Evolutionary conservation across 495 filamentous ascomycete genomes (phyloP).

Genomic region (Penicillium subrubescens): DNA sequence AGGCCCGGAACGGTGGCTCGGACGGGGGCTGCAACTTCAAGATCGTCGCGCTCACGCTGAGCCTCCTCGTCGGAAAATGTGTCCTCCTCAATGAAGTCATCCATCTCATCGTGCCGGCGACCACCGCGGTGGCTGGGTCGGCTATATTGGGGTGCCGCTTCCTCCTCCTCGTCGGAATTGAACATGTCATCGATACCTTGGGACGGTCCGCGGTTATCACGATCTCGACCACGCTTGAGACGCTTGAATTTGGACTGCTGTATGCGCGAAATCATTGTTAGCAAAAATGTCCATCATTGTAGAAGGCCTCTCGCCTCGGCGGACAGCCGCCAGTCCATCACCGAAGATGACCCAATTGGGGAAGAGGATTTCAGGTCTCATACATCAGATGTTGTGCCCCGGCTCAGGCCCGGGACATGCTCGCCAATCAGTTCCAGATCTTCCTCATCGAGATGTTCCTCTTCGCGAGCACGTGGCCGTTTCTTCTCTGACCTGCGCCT

Average conservation of each 20-base stretch:
- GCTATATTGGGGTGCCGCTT: constrained; percentile 56
- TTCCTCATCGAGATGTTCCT: constrained; percentile 90
- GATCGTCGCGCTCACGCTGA: constrained; percentile 77
- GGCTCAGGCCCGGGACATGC: constrained; percentile 67
- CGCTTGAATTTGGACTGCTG: constrained; percentile 87
- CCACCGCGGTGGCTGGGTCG: constrained; percentile 52
- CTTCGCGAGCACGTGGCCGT: constrained; percentile 60
- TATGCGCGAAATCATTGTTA: constrained; percentile 1
- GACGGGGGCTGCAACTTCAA: constrained; percentile 76
- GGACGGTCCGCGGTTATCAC: constrained; percentile 56
- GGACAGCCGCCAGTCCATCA: not conserved
- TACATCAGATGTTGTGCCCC: constrained; percentile 65
- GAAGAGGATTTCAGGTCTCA: constrained; percentile 10
- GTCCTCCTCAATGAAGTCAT: constrained; percentile 96
- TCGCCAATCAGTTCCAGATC: constrained; percentile 94
- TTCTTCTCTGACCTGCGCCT: constrained; percentile 63
- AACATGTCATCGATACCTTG: constrained; percentile 88
- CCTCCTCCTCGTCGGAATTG: constrained; percentile 87
- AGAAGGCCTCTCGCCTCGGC: not conserved
- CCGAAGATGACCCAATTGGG: not conserved
- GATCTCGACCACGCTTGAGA: constrained; percentile 86
- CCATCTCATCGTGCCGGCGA: constrained; percentile 80
- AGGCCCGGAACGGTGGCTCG: constrained; percentile 59
- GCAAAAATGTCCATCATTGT: constrained; percentile 8
- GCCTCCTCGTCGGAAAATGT: constrained; percentile 85